Conservation (phyloP, 331 rosid genomes). For the Erythrophleum ivorense region DNA sequence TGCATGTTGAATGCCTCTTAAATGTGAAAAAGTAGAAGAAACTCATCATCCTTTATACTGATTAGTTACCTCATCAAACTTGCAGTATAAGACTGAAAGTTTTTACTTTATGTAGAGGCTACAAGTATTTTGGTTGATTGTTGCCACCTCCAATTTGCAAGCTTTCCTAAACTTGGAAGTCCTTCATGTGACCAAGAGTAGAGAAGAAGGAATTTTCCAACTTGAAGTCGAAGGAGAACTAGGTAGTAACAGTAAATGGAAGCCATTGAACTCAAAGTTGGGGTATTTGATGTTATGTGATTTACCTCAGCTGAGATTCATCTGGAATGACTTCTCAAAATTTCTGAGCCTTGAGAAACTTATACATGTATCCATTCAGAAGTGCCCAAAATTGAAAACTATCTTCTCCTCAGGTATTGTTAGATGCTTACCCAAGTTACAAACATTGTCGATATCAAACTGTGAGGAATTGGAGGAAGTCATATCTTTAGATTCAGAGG, state of each 20-base stretch:
- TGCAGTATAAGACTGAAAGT: not conserved
- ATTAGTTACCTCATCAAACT: not conserved
- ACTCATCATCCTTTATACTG: not conserved
- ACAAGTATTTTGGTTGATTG: not conserved
- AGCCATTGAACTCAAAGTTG: not conserved
- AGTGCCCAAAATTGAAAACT: slow-evolving; percentile 1
- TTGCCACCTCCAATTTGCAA: not conserved
- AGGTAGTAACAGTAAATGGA: not conserved
- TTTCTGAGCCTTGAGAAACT: slow-evolving; percentile 16
- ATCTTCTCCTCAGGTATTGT: not conserved
- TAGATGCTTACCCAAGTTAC: slow-evolving; percentile 6
- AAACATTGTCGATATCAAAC: not conserved
- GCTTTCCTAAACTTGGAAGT: slow-evolving; percentile 10
- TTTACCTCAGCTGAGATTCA: not conserved
- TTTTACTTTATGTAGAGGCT: not conserved
- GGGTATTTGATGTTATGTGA: not conserved
- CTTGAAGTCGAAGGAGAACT: slow-evolving; percentile 1
- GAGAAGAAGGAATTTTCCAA: not conserved
- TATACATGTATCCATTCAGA: not conserved
- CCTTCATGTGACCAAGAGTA: not conserved
- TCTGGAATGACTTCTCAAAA: slow-evolving; percentile 6
- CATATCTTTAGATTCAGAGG: not conserved
- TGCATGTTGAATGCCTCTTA: not conserved
- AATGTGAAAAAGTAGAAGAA: not conserved
- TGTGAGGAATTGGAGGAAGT: slow-evolving; percentile 10